Conservation (phyloP, 306 rosid species). For the Elaeagnus macrophylla region DNA sequence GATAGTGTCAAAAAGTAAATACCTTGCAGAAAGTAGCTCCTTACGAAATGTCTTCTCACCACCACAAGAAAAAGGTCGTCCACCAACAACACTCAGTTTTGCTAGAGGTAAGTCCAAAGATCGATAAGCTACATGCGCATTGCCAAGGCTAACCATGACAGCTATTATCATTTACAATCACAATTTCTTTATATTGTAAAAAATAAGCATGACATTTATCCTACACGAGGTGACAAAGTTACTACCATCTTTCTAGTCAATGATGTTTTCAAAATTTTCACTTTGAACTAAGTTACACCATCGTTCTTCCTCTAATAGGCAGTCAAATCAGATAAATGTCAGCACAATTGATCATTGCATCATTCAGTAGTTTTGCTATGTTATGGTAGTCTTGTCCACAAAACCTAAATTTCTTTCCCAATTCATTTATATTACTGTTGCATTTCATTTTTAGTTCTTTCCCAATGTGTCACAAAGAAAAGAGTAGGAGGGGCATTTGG, state of each 20-base stretch:
- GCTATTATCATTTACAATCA: slow-evolving; percentile 23
- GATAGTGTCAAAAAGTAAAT: slow-evolving; percentile 20
- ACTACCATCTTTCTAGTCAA: no score
- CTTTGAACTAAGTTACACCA: not conserved
- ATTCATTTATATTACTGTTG: not conserved
- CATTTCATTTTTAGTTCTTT: not conserved
- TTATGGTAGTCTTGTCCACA: no score
- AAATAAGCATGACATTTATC: slow-evolving; percentile 10
- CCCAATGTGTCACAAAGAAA: no score
- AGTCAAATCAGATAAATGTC: not conserved
- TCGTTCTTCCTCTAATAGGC: not conserved
- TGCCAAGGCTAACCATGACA: slow-evolving; percentile 60
- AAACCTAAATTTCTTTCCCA: not conserved
- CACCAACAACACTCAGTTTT: slow-evolving; percentile 80
- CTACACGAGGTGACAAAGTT: no score
- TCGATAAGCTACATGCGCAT: slow-evolving; percentile 66
- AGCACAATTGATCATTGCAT: not conserved
- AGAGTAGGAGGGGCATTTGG: no score
- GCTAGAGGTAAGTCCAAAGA: slow-evolving; percentile 56
- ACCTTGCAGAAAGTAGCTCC: slow-evolving; percentile 78
- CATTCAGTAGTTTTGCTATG: not conserved
- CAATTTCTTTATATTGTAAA: slow-evolving; percentile 10
- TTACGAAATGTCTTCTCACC: slow-evolving; percentile 45
- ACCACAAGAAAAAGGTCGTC: slow-evolving; percentile 82
- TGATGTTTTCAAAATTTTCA: not conserved